Percentiles rank a stretch among this genome's conserved stretches.
phyloP scores from a whole-genome alignment of 2,329 filamentous ascomycete species.

The Alternaria burnsii region DNA sequence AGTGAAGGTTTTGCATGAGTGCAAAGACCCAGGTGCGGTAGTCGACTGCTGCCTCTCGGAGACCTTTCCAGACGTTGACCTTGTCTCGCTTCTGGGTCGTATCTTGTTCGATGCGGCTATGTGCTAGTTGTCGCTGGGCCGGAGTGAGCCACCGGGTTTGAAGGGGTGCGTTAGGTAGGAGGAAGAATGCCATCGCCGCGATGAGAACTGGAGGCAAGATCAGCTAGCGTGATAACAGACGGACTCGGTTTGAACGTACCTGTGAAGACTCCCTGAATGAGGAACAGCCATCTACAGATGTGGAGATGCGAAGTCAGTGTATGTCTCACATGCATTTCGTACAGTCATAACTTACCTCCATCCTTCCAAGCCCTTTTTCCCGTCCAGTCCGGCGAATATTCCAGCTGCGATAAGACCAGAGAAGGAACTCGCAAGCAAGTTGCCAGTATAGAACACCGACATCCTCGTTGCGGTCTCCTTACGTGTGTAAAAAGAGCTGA shows the following conservation, averaged over 20 bases:
- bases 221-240: neutral
- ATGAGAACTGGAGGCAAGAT: neutral
- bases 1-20: constrained; percentile 28
- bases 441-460: constrained; percentile 51
- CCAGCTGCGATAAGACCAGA: constrained; percentile 54
- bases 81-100: constrained; percentile 49
- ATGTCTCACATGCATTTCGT: too few relatives aligned
- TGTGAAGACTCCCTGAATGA: constrained; percentile 52
- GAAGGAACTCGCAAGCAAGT: constrained; percentile 52
- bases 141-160: constrained; percentile 55
- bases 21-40: constrained; percentile 27
- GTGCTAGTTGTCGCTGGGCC: constrained; percentile 52
- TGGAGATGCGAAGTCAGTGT: too few relatives aligned
- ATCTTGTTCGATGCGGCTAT: constrained; percentile 51
- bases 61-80: constrained; percentile 27
- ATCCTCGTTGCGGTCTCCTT: constrained; percentile 47
- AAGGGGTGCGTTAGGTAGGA: constrained; percentile 35
- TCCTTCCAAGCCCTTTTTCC: constrained; percentile 50
- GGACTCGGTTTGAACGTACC: neutral
- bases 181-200: constrained; percentile 23
- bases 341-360: constrained; percentile 39
- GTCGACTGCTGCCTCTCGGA: constrained; percentile 25
- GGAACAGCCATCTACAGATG: constrained; percentile 49
- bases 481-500: constrained; percentile 49
- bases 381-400: constrained; percentile 48